These are phyloP conservation scores for Leucocoprinus leucothites DNA, from an alignment of 768 basidiomycete genomes.

Conservation along the genomic window DNA sequence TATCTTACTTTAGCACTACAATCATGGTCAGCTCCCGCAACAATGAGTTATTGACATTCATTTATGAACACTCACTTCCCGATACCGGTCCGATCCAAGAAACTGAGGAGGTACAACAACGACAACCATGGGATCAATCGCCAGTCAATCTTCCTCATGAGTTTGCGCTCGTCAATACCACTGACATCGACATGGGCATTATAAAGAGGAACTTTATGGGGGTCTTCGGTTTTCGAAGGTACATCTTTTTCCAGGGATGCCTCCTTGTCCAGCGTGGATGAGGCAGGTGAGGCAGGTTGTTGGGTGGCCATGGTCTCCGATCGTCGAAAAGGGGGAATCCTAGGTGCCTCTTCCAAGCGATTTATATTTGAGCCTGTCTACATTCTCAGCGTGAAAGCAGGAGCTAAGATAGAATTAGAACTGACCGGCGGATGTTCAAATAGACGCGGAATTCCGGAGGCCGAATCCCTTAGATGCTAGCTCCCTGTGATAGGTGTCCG, in stretches of 20 bases:
- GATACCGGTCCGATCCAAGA: slow-evolving; percentile 51
- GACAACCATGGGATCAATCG: slow-evolving; percentile 71
- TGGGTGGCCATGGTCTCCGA: not conserved
- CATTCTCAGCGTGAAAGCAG: not conserved
- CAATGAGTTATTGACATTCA: slow-evolving; percentile 1
- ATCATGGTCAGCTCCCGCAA: slow-evolving; percentile 10
- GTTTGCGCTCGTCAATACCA: slow-evolving; percentile 53
- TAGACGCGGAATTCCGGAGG: too few species aligned
- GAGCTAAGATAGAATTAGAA: not conserved
- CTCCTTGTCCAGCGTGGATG: slow-evolving; percentile 8
- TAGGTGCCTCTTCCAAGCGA: not conserved
- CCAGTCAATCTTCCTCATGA: slow-evolving; percentile 67
- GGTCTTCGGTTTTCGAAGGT: not conserved
- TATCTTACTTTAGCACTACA: slow-evolving; percentile 42
- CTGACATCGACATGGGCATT: slow-evolving; percentile 11
- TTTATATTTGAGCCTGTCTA: not conserved
- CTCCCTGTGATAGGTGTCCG: too few species aligned
- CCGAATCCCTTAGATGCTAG: too few species aligned
- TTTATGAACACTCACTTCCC: slow-evolving; percentile 37
- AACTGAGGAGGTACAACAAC: slow-evolving; percentile 73
- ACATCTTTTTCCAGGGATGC: not conserved
- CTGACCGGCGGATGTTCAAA: not conserved
- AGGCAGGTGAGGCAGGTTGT: not conserved
- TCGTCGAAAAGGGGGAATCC: not conserved
- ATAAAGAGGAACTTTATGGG: slow-evolving; percentile 8